Percentiles rank a stretch among this genome's conserved stretches.
Conservation (phyloP, 2,329 filamentous ascomycete genomes). For the Neonectria ditissima region DNA sequence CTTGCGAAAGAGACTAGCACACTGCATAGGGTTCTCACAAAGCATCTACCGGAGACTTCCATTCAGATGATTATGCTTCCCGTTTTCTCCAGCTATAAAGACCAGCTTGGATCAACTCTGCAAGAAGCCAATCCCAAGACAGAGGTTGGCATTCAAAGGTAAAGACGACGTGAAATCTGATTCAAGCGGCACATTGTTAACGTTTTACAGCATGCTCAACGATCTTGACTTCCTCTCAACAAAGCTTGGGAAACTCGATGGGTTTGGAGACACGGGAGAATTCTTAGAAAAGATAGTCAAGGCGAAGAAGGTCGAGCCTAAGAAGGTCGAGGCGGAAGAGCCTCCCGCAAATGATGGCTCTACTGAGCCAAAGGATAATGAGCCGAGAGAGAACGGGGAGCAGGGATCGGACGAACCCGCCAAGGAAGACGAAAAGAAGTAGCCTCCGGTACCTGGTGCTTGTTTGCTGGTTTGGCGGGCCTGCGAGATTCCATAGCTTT, state of each 20-base stretch:
- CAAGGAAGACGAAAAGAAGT: conserved; percentile 39
- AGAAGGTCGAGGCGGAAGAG: conserved; percentile 53
- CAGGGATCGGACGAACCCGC: conserved; percentile 31
- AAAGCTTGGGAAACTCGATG: conserved; percentile 81
- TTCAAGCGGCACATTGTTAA: conserved; percentile 24
- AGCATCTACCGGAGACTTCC: conserved; percentile 81
- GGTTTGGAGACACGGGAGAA: conserved; percentile 79
- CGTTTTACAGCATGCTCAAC: conserved; percentile 72
- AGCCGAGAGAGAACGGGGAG: conserved; percentile 30
- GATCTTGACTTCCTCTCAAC: conserved; percentile 80
- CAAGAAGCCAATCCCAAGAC: conserved; percentile 73
- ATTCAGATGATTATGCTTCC: conserved; percentile 87
- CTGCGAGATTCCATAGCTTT: conserved; percentile 4
- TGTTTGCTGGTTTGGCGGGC: background rate
- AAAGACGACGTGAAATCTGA: conserved; percentile 45
- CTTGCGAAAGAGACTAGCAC: conserved; percentile 87
- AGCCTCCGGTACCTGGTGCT: conserved; percentile 12
- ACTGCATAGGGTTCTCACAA: conserved; percentile 84
- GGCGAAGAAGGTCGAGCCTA: conserved; percentile 71
- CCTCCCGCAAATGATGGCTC: conserved; percentile 24
- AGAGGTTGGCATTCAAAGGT: conserved; percentile 78
- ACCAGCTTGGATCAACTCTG: conserved; percentile 81
- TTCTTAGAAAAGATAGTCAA: conserved; percentile 74
- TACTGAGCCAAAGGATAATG: conserved; percentile 30
- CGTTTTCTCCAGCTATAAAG: conserved; percentile 84